Conservation (phyloP, 805 yeast genomes). For the Vanderwaltozyma verrucispora region DNA sequence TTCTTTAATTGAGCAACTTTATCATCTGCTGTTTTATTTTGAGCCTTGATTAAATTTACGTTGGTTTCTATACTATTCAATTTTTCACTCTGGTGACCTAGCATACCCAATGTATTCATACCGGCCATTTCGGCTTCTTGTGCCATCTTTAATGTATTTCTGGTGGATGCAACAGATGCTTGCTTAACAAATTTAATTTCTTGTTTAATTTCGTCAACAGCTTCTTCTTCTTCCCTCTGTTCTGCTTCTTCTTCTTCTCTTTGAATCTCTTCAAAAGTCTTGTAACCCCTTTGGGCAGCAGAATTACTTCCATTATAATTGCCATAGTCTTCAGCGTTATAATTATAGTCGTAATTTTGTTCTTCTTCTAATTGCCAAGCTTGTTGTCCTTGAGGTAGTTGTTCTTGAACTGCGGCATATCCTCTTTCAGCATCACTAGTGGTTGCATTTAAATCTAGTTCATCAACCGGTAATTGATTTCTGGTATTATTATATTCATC, state of each 20-base stretch:
- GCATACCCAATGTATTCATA: slow-evolving; percentile 73
- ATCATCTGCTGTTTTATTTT: slow-evolving; percentile 68
- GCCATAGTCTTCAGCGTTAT: not conserved
- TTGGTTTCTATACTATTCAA: slow-evolving; percentile 69
- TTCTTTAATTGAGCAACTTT: slow-evolving; percentile 71
- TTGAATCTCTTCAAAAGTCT: slow-evolving; percentile 24
- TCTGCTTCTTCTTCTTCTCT: slow-evolving; percentile 28
- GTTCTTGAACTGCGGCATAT: slow-evolving; percentile 8
- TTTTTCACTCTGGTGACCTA: slow-evolving; percentile 84
- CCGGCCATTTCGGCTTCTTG: slow-evolving; percentile 64
- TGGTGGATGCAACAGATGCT: slow-evolving; percentile 75
- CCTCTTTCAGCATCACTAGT: slow-evolving; percentile 13
- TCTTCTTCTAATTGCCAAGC: slow-evolving; percentile 17
- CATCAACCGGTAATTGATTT: slow-evolving; percentile 1
- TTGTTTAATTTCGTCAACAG: slow-evolving; percentile 72
- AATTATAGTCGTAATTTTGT: slow-evolving; percentile 1
- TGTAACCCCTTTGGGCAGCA: slow-evolving; percentile 16
- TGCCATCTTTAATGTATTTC: slow-evolving; percentile 66
- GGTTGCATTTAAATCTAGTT: slow-evolving; percentile 3
- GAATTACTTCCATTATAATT: not conserved
- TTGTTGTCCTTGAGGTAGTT: slow-evolving; percentile 7
- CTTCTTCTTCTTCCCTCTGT: slow-evolving; percentile 64
- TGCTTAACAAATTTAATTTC: slow-evolving; percentile 76
- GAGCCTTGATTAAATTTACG: slow-evolving; percentile 66
- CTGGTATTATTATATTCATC: not conserved